phyloP scores from a whole-genome alignment of 176 grass and related monocot species.

The Poa pratensis region DNA sequence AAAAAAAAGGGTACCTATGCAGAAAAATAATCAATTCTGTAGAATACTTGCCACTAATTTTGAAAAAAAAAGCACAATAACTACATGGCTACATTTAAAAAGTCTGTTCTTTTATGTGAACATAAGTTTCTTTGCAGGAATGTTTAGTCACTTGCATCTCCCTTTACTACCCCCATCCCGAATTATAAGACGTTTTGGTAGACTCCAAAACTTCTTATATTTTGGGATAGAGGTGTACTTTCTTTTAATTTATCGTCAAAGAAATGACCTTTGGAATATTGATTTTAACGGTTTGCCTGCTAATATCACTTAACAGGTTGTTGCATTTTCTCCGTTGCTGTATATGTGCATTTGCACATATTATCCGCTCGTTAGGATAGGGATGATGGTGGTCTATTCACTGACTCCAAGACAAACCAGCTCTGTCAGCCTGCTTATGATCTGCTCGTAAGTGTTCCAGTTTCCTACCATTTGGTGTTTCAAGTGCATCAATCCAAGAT shows the following conservation, averaged over 20 bases:
- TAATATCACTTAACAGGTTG: constrained; percentile 66
- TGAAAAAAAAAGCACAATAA: neutral
- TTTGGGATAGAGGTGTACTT: too few relatives aligned
- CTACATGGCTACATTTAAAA: neutral
- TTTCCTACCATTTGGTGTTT: constrained; percentile 22
- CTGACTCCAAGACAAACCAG: constrained; percentile 94
- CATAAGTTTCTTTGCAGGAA: constrained; percentile 13
- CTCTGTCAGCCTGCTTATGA: constrained; percentile 97
- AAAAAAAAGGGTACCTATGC: neutral
- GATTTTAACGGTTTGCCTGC: constrained; percentile 8
- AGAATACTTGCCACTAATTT: constrained; percentile 13
- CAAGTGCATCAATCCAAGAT: constrained; percentile 12
- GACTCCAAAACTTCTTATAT: too few relatives aligned
- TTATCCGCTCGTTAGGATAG: constrained; percentile 96
- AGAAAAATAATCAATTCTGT: neutral
- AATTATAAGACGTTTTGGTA: too few relatives aligned
- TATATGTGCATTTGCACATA: constrained; percentile 99
- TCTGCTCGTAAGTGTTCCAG: constrained; percentile 90
- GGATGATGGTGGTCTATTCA: constrained; percentile 99
- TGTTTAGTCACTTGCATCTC: neutral
- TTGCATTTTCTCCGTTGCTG: constrained; percentile 90
- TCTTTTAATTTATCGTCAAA: neutral
- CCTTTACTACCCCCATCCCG: too few relatives aligned
- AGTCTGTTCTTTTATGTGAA: neutral
- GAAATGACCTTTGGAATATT: neutral